A percentile compares a stretch with the other conserved stretches of the same genome.
Conservation (phyloP, 1,284 basidiomycete species). For the Marasmius fiardii region DNA sequence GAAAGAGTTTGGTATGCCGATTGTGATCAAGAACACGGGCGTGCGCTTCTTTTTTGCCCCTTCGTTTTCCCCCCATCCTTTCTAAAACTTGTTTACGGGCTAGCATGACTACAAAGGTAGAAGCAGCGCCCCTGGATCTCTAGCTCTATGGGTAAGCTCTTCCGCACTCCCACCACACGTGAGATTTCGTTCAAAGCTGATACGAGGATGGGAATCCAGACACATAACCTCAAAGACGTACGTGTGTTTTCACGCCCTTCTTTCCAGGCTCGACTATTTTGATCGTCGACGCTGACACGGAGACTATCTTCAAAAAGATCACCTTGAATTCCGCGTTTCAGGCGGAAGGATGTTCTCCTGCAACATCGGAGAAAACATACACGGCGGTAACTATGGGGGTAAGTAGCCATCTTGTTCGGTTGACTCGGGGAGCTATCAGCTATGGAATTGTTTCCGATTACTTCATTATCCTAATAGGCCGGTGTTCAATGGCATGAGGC, state of each 20-base stretch:
- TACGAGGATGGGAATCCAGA: conserved; percentile 21
- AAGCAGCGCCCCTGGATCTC: conserved; percentile 36
- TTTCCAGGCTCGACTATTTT: neutral
- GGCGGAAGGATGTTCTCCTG: conserved; percentile 30
- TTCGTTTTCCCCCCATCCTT: too few relatives aligned
- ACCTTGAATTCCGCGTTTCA: conserved; percentile 28
- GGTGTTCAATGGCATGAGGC: conserved; percentile 39
- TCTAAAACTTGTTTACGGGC: neutral
- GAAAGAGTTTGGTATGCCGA: conserved; percentile 24
- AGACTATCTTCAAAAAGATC: conserved; percentile 26
- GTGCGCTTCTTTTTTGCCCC: conserved; percentile 23
- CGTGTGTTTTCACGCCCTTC: neutral
- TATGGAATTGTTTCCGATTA: neutral
- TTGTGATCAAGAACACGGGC: conserved; percentile 50
- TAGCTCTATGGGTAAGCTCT: conserved; percentile 37
- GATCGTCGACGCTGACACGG: neutral
- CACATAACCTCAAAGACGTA: conserved; percentile 37
- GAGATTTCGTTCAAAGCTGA: neutral
- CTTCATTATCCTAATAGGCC: conserved; percentile 24
- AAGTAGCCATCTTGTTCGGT: conserved; percentile 4
- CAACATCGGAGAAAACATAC: too few relatives aligned
- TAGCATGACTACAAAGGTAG: conserved; percentile 44
- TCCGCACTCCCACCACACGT: neutral
- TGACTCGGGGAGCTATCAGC: too few relatives aligned
- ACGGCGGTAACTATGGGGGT: conserved; percentile 36